Conservation (phyloP, 108 stramenopile genomes). For the Epipyxis sp. region DNA sequence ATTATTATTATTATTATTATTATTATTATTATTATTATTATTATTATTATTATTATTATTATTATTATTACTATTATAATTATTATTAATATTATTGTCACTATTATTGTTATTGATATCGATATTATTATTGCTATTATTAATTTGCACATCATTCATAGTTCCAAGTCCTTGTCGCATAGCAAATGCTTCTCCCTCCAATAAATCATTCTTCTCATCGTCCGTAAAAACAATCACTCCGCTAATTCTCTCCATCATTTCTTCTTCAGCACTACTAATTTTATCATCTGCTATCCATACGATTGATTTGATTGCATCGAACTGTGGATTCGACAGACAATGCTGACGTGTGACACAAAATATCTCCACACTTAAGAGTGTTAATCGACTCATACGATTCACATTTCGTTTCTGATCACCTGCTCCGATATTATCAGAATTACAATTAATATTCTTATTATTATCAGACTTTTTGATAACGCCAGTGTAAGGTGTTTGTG, state of each 20-base stretch:
- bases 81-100: too few relatives aligned
- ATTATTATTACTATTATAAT: too few relatives aligned
- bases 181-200: too few relatives aligned
- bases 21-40: too few relatives aligned
- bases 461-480: background rate
- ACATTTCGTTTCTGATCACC: background rate
- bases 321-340: background rate
- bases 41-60: too few relatives aligned
- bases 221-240: background rate
- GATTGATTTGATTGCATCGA: background rate
- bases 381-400: background rate
- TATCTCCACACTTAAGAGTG: background rate
- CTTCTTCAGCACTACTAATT: background rate
- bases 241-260: background rate
- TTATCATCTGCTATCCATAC: background rate
- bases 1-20: too few relatives aligned
- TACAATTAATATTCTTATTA: background rate
- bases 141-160: background rate
- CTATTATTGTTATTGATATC: too few relatives aligned
- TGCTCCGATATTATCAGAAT: background rate
- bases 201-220: too few relatives aligned
- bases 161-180: too few relatives aligned
- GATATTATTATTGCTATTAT: too few relatives aligned
- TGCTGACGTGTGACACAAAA: conserved; percentile 5
- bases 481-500: background rate